Conservation (phyloP, 345 rosid genomes). For the Citrus mangshanensis region DNA sequence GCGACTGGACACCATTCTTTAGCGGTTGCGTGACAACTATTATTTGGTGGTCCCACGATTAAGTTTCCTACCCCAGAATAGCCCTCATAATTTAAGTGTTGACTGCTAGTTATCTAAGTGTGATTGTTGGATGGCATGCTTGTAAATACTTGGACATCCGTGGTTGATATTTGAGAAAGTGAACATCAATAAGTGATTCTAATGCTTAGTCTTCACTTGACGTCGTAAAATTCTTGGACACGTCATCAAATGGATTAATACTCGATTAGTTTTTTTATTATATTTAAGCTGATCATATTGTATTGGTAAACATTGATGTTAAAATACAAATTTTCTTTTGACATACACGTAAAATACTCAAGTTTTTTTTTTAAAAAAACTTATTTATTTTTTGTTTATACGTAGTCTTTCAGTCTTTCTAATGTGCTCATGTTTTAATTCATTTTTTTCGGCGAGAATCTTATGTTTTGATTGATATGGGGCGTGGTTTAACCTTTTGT, state of each 20-base stretch:
- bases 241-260: neutral
- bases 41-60: neutral
- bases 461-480: too few species aligned
- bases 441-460: too few species aligned
- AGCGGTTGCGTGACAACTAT: conserved; percentile 12
- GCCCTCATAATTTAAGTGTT: neutral
- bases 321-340: neutral
- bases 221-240: neutral
- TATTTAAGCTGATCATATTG: too few species aligned
- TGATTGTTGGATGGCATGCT: neutral
- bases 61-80: neutral
- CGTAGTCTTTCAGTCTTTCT: too few species aligned
- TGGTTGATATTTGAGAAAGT: neutral
- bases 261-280: too few species aligned
- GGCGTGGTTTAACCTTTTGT: neutral
- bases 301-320: too few species aligned
- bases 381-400: too few species aligned
- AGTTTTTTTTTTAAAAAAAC: neutral
- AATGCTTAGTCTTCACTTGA: too few species aligned
- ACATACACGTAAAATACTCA: neutral
- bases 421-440: too few species aligned
- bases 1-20: neutral
- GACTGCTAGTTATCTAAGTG: neutral
- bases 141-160: neutral
- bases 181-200: too few species aligned